Percentiles rank a stretch among this genome's conserved stretches.
These are phyloP conservation scores for Ophiocordyceps robertsii DNA, from an alignment of 2,329 filamentous ascomycete species.

Conservation along the genomic window DNA sequence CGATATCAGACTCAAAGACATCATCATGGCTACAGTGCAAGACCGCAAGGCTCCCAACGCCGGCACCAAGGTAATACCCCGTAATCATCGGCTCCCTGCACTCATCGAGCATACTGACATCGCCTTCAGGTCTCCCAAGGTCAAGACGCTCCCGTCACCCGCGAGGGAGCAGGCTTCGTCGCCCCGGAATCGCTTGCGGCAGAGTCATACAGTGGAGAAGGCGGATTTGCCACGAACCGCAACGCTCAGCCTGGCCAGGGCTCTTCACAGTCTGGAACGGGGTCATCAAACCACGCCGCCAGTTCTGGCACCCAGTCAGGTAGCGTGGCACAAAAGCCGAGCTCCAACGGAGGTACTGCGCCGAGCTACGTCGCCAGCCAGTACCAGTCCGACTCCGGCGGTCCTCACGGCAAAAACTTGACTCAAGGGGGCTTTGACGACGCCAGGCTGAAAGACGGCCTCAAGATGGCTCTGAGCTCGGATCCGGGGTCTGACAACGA, in stretches of 20 bases:
- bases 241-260: constrained; percentile 22
- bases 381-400: constrained; percentile 14
- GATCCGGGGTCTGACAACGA: constrained; percentile 34
- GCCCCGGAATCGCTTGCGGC: constrained; percentile 60
- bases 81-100: no score
- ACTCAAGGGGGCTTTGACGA: constrained; percentile 22
- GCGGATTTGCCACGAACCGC: constrained; percentile 47
- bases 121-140: constrained; percentile 30
- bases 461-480: constrained; percentile 23
- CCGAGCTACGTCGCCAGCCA: constrained; percentile 25
- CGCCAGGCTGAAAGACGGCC: constrained; percentile 18
- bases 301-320: background rate
- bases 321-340: background rate
- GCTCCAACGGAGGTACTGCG: constrained; percentile 10
- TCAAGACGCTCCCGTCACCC: constrained; percentile 31
- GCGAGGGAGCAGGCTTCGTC: constrained; percentile 52
- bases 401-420: constrained; percentile 30
- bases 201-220: constrained; percentile 49
- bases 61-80: constrained; percentile 6
- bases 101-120: background rate
- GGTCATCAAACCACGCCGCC: background rate
- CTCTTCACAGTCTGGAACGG: background rate
- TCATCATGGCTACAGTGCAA: constrained; percentile 1
- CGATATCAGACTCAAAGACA: background rate
- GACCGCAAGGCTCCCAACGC: constrained; percentile 5